Percentiles rank a stretch among this genome's conserved stretches.
Conservation (phyloP, 192 early-diverging fungal genomes). For the Coemansia sp. region DNA sequence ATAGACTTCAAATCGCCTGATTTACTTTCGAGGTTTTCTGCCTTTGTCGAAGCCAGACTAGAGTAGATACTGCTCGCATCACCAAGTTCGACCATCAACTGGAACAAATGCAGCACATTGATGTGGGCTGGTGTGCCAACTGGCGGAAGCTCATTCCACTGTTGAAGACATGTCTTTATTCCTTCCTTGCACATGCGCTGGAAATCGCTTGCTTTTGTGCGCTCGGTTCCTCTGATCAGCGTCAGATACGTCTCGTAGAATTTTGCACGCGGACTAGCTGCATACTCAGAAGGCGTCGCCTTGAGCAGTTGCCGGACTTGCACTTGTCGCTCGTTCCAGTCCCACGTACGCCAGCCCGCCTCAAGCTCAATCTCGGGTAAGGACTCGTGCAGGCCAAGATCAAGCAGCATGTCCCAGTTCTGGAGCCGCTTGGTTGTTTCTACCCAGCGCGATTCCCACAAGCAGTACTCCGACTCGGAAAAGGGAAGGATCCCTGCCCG, state of each 20-base stretch:
- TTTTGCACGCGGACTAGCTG: constrained; percentile 65
- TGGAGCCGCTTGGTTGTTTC: constrained; percentile 86
- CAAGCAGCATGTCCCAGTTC: constrained; percentile 95
- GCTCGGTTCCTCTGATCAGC: constrained; percentile 64
- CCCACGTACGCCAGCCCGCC: constrained; percentile 91
- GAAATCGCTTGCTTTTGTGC: constrained; percentile 66
- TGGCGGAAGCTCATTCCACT: constrained; percentile 88
- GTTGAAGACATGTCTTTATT: constrained; percentile 77
- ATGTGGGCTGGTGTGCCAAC: constrained; percentile 87
- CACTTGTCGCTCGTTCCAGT: constrained; percentile 79
- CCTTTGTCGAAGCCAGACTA: constrained; percentile 76
- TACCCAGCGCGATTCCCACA: constrained; percentile 99
- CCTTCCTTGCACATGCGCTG: constrained; percentile 83
- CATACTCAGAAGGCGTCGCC: constrained; percentile 65
- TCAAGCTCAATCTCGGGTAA: constrained; percentile 87
- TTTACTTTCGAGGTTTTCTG: constrained; percentile 80
- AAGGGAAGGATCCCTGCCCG: constrained; percentile 82
- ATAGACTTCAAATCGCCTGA: constrained; percentile 87
- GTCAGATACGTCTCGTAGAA: constrained; percentile 87
- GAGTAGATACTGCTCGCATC: constrained; percentile 89
- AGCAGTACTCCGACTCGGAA: constrained; percentile 90
- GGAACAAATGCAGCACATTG: constrained; percentile 87
- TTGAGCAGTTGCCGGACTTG: constrained; percentile 66
- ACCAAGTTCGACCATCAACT: constrained; percentile 92
- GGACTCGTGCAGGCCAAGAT: constrained; percentile 88